These are phyloP conservation scores for Ensete glaucum DNA, from an alignment of 176 grass and related monocot genomes.

Conservation along the genomic window DNA sequence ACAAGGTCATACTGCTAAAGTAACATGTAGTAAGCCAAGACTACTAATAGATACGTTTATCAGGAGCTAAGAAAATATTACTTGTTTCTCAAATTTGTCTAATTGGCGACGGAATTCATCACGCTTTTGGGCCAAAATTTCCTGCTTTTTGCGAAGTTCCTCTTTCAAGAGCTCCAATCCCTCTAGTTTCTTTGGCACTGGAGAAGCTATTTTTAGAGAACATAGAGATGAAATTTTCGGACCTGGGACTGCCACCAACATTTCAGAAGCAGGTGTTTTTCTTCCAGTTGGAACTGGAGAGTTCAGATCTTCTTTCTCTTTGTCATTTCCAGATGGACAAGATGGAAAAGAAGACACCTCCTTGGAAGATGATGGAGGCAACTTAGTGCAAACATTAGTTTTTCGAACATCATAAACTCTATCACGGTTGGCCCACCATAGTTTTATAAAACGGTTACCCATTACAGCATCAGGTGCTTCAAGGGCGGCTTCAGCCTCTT, in stretches of 20 bases:
- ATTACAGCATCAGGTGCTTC: conserved; percentile 92
- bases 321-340: conserved; percentile 31
- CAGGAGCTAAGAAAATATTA: conserved; percentile 28
- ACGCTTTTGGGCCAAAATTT: conserved; percentile 78
- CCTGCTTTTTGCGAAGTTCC: conserved; percentile 93
- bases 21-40: not conserved
- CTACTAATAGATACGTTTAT: not conserved
- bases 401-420: conserved; percentile 50
- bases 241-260: conserved; percentile 23
- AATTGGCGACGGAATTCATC: conserved; percentile 81
- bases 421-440: conserved; percentile 98
- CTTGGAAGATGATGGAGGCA: conserved; percentile 15
- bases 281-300: conserved; percentile 39
- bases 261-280: conserved; percentile 41
- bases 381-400: conserved; percentile 21
- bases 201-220: conserved; percentile 30
- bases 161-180: conserved; percentile 61
- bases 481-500: conserved; percentile 92
- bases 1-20: not conserved
- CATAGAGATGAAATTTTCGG: conserved; percentile 37
- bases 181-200: conserved; percentile 63
- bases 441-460: conserved; percentile 97
- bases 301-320: conserved; percentile 46
- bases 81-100: conserved; percentile 74
- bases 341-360: conserved; percentile 17